phyloP scores from a whole-genome alignment of 2,329 filamentous ascomycete genomes.

The Aspergillus novofumigatus region DNA sequence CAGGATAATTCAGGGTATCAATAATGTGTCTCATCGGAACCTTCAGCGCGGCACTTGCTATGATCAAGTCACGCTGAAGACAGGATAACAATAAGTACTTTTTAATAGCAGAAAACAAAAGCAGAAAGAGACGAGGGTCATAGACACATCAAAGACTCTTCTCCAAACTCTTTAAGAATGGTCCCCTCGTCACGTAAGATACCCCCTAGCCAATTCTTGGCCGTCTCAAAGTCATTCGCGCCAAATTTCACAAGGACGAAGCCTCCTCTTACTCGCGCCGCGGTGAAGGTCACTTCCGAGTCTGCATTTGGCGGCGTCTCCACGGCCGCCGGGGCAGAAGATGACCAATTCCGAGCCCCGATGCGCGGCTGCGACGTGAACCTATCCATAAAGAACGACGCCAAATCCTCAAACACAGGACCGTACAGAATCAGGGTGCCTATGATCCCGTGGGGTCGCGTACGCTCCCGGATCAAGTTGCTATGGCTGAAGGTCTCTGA shows the following conservation, averaged over 20 bases:
- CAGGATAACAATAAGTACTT: background rate
- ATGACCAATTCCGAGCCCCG: slow-evolving; percentile 70
- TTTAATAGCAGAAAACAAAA: background rate
- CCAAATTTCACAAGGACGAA: slow-evolving; percentile 92
- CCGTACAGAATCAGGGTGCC: slow-evolving; percentile 84
- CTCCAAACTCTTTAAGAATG: slow-evolving; percentile 67
- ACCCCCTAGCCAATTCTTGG: slow-evolving; percentile 70
- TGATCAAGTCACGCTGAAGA: slow-evolving; percentile 1
- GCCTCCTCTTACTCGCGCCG: slow-evolving; percentile 66
- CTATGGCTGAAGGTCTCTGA: slow-evolving; percentile 12
- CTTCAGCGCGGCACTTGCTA: background rate
- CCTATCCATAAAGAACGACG: slow-evolving; percentile 71
- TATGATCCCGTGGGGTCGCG: slow-evolving; percentile 71
- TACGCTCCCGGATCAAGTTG: slow-evolving; percentile 49
- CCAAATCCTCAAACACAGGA: slow-evolving; percentile 60
- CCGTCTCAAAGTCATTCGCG: slow-evolving; percentile 74
- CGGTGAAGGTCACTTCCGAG: slow-evolving; percentile 70
- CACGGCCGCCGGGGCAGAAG: slow-evolving; percentile 20
- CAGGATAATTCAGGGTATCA: background rate
- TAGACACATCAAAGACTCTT: slow-evolving; percentile 75
- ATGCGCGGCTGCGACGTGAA: slow-evolving; percentile 76
- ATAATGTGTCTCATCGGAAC: background rate
- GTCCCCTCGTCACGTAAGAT: slow-evolving; percentile 74
- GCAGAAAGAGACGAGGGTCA: slow-evolving; percentile 11
- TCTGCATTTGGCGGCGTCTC: slow-evolving; percentile 37